Evolutionary conservation across 108 stramenopile genomes (phyloP), one percentile per base, ranked within the genome.

Genomic region (Cylindrotheca closterium): DNA sequence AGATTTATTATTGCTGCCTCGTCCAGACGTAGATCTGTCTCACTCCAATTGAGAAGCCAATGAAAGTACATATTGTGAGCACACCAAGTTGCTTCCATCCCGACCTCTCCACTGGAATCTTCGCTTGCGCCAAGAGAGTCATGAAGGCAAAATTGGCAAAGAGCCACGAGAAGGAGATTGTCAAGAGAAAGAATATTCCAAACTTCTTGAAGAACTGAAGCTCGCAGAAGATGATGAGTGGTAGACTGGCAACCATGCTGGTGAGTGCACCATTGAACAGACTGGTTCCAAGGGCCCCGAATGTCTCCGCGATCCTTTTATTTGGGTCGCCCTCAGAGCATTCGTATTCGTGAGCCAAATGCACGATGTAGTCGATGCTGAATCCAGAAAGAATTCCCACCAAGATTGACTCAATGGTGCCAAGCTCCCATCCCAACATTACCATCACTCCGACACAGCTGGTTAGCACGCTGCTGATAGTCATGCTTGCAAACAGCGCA

Each of bases 191-290:
- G 60, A 79, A 82, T 17, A 74, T 79, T 1, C 81, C 81, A 53
- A 82, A 82, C 67, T 75, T 76, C 0, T 68, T 67, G 68, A 82
- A 82, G 67, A 82, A 82, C 27, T 65, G 66, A 21, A 82, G 67
- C 52, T 69, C 61, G 49, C 81, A 82, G 31, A 82, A 71, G 51
- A n/a, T n/a, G n/a, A 82, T 79, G 23, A 82, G 75, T 1, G 78
- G 81, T 10, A 82, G 49, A 46, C 67, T 70, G 18, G 81, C 81
- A 33, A 60, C 62, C 7, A 82, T 74, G 34, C 70, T 72, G 2
- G 81, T 79, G 31, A 79, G 51, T 78, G 79, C 79, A 62, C 81
- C 81, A 46, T 69, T 79, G 65, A 82, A 79, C 15, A 82, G 78
- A 68, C 71, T 73, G 22, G 77, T 76, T 12, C 81, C 81, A 66